phyloP scores from a whole-genome alignment of 345 rosid species.

The Cochlearia excelsa region DNA sequence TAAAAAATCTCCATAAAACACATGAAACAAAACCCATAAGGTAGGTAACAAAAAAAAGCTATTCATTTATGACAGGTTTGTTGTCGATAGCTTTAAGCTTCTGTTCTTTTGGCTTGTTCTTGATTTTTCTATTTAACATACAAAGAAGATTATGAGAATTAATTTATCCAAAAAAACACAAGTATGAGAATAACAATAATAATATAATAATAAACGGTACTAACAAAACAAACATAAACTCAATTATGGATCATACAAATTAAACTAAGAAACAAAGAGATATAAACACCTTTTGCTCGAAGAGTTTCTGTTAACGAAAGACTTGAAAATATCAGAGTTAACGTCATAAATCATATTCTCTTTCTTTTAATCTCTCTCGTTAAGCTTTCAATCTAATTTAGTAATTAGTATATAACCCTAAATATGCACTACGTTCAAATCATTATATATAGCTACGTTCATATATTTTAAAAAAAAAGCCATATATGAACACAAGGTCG shows the following conservation, averaged over 20 bases:
- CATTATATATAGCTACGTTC: too few species aligned
- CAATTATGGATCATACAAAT: too few species aligned
- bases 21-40: too few species aligned
- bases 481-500: too few species aligned
- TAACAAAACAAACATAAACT: too few species aligned
- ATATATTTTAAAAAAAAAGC: too few species aligned
- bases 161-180: too few species aligned
- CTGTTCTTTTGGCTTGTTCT: slow-evolving; percentile 94
- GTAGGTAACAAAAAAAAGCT: not conserved
- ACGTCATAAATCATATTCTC: slow-evolving; percentile 90
- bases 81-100: slow-evolving; percentile 88
- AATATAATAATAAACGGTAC: not conserved
- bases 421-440: too few species aligned
- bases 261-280: too few species aligned
- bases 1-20: too few species aligned
- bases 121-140: slow-evolving; percentile 58
- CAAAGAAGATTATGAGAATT: not conserved
- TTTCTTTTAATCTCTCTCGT: not conserved
- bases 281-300: slow-evolving; percentile 98
- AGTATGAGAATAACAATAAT: not conserved
- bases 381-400: too few species aligned
- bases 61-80: slow-evolving; percentile 94
- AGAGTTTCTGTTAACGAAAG: slow-evolving; percentile 88
- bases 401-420: too few species aligned
- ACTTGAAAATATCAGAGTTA: slow-evolving; percentile 78